These are phyloP conservation scores for Hansenula sp. DNA, from an alignment of 1,139 yeast genomes.

Conservation along the genomic window DNA sequence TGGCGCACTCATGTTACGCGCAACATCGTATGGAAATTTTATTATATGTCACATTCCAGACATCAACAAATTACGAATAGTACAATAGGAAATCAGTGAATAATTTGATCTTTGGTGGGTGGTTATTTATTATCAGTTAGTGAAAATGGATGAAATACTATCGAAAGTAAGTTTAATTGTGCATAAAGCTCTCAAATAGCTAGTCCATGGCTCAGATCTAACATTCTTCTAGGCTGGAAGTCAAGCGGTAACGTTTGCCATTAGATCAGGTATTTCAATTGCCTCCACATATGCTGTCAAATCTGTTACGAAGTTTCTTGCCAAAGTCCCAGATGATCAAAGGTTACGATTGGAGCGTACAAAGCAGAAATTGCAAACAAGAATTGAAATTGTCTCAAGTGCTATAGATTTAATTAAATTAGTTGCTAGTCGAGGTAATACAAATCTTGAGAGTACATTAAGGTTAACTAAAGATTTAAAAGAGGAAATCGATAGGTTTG, in stretches of 20 bases:
- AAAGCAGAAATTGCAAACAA: slow-evolving; percentile 46
- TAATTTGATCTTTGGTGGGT: not conserved
- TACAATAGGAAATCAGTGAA: not conserved
- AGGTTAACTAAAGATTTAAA: slow-evolving; percentile 54
- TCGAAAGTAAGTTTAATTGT: slow-evolving; percentile 3
- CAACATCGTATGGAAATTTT: not conserved
- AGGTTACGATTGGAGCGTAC: slow-evolving; percentile 38
- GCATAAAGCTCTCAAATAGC: too few relatives aligned
- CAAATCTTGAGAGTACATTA: slow-evolving; percentile 55
- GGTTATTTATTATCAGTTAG: too few relatives aligned
- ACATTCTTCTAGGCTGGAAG: slow-evolving; percentile 54
- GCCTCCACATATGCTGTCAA: slow-evolving; percentile 76
- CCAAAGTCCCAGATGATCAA: slow-evolving; percentile 57
- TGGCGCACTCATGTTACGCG: too few relatives aligned
- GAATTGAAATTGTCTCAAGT: slow-evolving; percentile 59
- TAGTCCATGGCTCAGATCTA: too few relatives aligned
- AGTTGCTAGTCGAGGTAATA: slow-evolving; percentile 69
- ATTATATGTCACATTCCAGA: too few relatives aligned
- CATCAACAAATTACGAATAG: not conserved
- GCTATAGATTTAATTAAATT: slow-evolving; percentile 69
- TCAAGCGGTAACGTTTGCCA: slow-evolving; percentile 78
- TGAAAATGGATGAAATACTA: slow-evolving; percentile 4
- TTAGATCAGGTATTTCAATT: slow-evolving; percentile 68
- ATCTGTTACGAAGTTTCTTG: slow-evolving; percentile 55
- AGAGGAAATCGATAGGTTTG: slow-evolving; percentile 56